Conservation (phyloP, 306 rosid species). For the cucumber (Cucumis sativus) region Cucumber_9930_V3 NC_026660.2:10532501-10533000, state of each 20-base stretch:
- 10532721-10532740: conserved; percentile 68
- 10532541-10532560: neutral
- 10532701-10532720: conserved; percentile 39
- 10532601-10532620: neutral
- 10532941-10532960: neutral
- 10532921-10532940: neutral
- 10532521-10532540: neutral
- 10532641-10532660: neutral
- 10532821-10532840: neutral
- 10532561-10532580: neutral
- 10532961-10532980: conserved; percentile 1
- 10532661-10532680: neutral
- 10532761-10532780: conserved; percentile 38
- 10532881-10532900: neutral
- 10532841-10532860: neutral
- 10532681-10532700: neutral
- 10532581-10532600: neutral
- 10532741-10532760: conserved; percentile 44
- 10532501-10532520: neutral
- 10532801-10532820: neutral
- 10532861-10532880: neutral
- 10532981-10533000: conserved; percentile 3
- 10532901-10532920: too few relatives aligned
- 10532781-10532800: conserved; percentile 39
- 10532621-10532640: neutral